These are phyloP conservation scores for Albizia julibrissin DNA, from an alignment of 306 rosid species.

Conservation along the genomic window DNA sequence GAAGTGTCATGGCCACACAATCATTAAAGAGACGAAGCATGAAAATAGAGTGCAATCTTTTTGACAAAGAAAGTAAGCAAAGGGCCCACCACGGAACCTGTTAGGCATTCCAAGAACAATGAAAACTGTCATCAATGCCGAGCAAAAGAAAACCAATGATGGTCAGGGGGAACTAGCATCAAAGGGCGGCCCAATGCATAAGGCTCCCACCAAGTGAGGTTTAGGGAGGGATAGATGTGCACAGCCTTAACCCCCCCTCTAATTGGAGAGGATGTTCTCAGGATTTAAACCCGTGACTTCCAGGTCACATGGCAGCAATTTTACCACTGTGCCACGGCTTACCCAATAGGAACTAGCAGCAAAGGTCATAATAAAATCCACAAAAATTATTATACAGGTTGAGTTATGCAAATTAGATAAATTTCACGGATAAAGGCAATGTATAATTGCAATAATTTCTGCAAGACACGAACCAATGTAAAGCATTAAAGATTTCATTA, in stretches of 20 bases:
- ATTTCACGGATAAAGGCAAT: neutral
- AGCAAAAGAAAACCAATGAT: neutral
- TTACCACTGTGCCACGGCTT: too few species aligned
- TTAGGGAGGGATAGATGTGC: too few species aligned
- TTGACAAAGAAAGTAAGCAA: slow-evolving; percentile 80
- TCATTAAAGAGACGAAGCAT: slow-evolving; percentile 92
- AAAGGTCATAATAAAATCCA: neutral
- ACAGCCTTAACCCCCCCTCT: too few species aligned
- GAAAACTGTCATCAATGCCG: slow-evolving; percentile 15
- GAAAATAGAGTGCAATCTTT: slow-evolving; percentile 89
- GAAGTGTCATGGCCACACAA: slow-evolving; percentile 76
- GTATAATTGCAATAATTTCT: neutral
- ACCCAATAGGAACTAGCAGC: too few species aligned
- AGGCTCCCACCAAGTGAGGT: too few species aligned
- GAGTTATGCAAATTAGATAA: neutral
- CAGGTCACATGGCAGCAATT: too few species aligned
- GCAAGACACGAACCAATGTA: neutral
- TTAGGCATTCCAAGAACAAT: slow-evolving; percentile 24
- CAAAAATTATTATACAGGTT: neutral
- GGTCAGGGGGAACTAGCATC: neutral
- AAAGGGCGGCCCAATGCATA: too few species aligned
- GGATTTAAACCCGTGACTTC: too few species aligned
- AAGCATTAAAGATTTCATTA: neutral
- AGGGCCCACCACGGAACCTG: slow-evolving; percentile 95
- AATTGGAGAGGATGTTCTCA: too few species aligned